Evolutionary conservation across 768 basidiomycete species (phyloP).

Genomic region (Lentinula sp.): DNA sequence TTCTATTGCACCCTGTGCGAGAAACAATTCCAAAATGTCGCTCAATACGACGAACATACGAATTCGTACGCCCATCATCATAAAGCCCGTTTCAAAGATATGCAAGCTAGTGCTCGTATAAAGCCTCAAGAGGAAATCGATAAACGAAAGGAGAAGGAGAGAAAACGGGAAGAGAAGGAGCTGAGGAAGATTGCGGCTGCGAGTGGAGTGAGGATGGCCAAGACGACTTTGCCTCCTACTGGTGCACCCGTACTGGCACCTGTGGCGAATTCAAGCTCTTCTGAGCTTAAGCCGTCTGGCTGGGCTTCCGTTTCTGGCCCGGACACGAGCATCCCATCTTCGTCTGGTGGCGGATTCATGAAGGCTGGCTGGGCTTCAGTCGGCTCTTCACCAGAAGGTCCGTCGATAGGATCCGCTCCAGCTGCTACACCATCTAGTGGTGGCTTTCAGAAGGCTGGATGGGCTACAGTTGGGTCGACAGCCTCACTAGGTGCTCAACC

Average conservation of each 20-base stretch:
- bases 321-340: slow-evolving; percentile 12
- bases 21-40: slow-evolving; percentile 81
- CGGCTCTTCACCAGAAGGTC: slow-evolving; percentile 16
- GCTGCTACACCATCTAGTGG: slow-evolving; percentile 13
- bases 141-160: slow-evolving; percentile 79
- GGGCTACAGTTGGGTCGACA: slow-evolving; percentile 38
- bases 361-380: slow-evolving; percentile 48
- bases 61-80: slow-evolving; percentile 88
- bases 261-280: slow-evolving; percentile 11
- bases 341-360: slow-evolving; percentile 28
- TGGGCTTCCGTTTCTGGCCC: slow-evolving; percentile 38
- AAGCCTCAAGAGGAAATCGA: slow-evolving; percentile 63
- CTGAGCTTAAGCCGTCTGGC: slow-evolving; percentile 22
- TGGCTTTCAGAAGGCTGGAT: slow-evolving; percentile 41
- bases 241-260: slow-evolving; percentile 15
- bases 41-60: slow-evolving; percentile 86
- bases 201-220: slow-evolving; percentile 67
- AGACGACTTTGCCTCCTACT: slow-evolving; percentile 21
- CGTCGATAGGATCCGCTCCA: slow-evolving; percentile 29
- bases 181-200: slow-evolving; percentile 80
- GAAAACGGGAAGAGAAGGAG: slow-evolving; percentile 81
- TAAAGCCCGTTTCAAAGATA: slow-evolving; percentile 74
- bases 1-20: slow-evolving; percentile 84
- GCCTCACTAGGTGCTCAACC: slow-evolving; percentile 11
- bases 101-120: slow-evolving; percentile 71